Base-by-base conservation (phyloP, 192 early-diverging fungal species). In the Dimargaris xerosporica region DNA sequence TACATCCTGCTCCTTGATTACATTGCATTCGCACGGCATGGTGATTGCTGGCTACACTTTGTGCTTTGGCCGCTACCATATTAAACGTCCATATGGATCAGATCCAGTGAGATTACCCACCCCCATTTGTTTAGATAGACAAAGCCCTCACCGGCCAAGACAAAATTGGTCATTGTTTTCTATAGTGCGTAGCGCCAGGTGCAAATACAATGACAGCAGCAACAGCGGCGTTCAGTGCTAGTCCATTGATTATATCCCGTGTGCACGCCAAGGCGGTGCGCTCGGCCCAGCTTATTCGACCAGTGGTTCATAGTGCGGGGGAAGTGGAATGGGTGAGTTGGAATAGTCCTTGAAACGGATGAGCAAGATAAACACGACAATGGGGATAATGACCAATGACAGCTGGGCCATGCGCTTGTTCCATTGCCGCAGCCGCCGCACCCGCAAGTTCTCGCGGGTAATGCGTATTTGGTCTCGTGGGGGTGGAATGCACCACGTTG, bases 291-390 rank as follows among this genome's bases (percentile, higher is more conserved):
- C 4, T 11, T 23, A 48, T 48, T 2, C 2, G 3, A 3, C 47
- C 21, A 11, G 47, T 11, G 16, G 16, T 23, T 17, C 21, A 21
- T 48, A 23, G 47, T 21, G 25, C 52, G 26, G 19, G 3, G 11
- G 26, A 13, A 26, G 52, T 21, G 52, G 52, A 43, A 52, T 52
- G 28, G 50, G 50, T n/a, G 50, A 52, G 43, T 60, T 43, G 21
- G 41, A 31, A 28, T 60, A 60, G n/a, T 60, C 58, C 43, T 60
- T 60, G 42, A 60, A 60, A 5, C 43, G 58, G 13, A 60, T 60
- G n/a, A 60, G 26, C 5, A 60, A 19, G 43, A 60, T 60, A 26
- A 60, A 3, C 39, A 60, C 13, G 2, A 60, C 16, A 19, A 60
- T 43, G 41, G 58, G 58, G 9, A 60, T 44, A 23, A 44, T 34